Evolutionary conservation across 768 basidiomycete genomes (phyloP), one percentile per base, ranked within the genome.

Genomic region (Gloeopeniophorella convolvens): DNA sequence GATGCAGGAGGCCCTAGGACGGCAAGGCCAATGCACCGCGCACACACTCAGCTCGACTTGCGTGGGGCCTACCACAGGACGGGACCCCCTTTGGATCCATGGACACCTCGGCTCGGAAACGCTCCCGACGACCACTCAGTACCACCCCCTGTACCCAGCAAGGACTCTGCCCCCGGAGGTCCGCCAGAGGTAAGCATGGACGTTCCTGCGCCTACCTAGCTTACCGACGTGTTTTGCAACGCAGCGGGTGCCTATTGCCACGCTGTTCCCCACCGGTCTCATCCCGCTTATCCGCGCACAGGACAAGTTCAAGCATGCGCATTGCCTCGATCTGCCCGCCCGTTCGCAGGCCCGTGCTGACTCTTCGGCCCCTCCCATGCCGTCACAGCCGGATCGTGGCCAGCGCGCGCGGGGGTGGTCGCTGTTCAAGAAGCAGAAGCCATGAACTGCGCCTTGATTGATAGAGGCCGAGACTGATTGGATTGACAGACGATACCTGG

Each of bases 301-400:
- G 33, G 41, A 54, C 26, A 54, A 54, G 39, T 54, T 54, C 24
- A 54, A 37, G 24, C 42, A 54, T 48, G 52, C 52, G 5, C 52
- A 54, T 27, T 54, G 52, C 33, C 41, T 54, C 35, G 52, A 54
- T 24, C 37, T 5, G 24, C 21, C 3, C 4, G 13, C 21, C 11
- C 13, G 21, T 8, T 40, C 37, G 21, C 37, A 13, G 9, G 20
- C 21, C 24, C 21, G 8, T 15, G 37, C 12, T 40, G 15, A 40
- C 37, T 24, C 24, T 36, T 36, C 35, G 16, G 20, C 20, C 20
- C 20, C 35, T 5, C 16, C 35, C 20, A 20, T 11, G n/a, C n/a
- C n/a, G 9, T 7, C 35, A 10, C 35, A 18, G 20, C 6, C 16
- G 9, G 9, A 11, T 10, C 8, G 9, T 20, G 20, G 16, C 7